Evolutionary conservation across 2,329 filamentous ascomycete species (phyloP).

Genomic region (Diplodia scrobiculata): DNA sequence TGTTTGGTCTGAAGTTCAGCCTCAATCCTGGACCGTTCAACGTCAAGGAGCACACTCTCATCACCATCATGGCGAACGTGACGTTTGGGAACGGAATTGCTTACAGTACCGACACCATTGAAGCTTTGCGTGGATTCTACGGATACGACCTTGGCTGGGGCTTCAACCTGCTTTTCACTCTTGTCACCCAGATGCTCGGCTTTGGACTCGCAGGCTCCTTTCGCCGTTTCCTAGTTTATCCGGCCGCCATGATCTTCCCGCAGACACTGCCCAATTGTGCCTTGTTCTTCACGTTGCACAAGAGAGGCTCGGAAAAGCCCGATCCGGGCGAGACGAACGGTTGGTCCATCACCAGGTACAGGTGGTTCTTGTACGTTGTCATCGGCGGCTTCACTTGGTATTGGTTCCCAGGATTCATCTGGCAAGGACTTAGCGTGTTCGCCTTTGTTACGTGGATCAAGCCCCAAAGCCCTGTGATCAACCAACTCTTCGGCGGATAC

Average conservation of each 20-base stretch:
- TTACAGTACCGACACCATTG: conserved; percentile 50
- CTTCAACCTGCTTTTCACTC: conserved; percentile 35
- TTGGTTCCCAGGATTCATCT: conserved; percentile 37
- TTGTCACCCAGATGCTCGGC: conserved; percentile 26
- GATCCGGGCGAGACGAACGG: conserved; percentile 33
- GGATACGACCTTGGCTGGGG: conserved; percentile 56
- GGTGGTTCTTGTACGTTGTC: conserved; percentile 36
- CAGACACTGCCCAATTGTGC: conserved; percentile 34
- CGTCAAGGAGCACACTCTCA: conserved; percentile 63
- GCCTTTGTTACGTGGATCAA: conserved; percentile 37
- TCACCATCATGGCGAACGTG: conserved; percentile 64
- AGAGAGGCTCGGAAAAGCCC: not conserved
- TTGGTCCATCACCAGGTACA: conserved; percentile 35
- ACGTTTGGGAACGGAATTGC: conserved; percentile 60
- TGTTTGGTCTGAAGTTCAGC: conserved; percentile 18
- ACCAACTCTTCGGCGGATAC: conserved; percentile 36
- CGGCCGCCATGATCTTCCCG: conserved; percentile 38
- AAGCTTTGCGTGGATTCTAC: conserved; percentile 26
- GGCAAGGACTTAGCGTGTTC: conserved; percentile 32
- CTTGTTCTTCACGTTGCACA: conserved; percentile 37
- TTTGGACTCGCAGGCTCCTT: conserved; percentile 37
- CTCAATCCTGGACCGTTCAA: conserved; percentile 62
- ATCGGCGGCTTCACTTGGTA: conserved; percentile 35
- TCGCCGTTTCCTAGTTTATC: conserved; percentile 35
- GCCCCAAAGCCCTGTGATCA: conserved; percentile 35